A percentile compares a stretch with the other conserved stretches of the same genome.
Conservation (phyloP, 2,329 filamentous ascomycete genomes). For the Microdochium nivale region DNA sequence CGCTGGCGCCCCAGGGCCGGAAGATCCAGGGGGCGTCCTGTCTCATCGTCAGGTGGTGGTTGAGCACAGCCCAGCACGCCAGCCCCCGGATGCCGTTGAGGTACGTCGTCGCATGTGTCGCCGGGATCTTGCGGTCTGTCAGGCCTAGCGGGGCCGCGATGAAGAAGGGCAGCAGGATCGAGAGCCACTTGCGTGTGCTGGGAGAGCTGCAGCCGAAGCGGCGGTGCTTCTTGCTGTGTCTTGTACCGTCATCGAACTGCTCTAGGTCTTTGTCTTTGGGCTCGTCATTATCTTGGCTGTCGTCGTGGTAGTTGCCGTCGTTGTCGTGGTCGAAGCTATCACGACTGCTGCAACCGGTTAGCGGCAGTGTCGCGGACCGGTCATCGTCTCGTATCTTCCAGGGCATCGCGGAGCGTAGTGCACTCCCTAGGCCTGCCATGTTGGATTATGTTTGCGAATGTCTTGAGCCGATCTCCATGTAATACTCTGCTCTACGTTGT, state of each 20-base stretch:
- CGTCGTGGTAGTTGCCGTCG: neutral
- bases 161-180: neutral
- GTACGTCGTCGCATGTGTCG: conserved; percentile 1
- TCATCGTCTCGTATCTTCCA: neutral
- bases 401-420: neutral
- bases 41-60: conserved; percentile 1
- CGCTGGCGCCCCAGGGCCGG: neutral
- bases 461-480: neutral
- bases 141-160: conserved; percentile 1
- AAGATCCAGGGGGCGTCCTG: neutral
- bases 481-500: too few relatives aligned
- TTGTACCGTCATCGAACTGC: neutral
- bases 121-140: conserved; percentile 1
- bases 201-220: neutral
- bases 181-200: neutral
- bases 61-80: conserved; percentile 2
- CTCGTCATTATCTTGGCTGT: neutral
- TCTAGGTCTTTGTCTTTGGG: neutral
- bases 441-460: neutral
- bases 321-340: too few relatives aligned
- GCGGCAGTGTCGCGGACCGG: neutral
- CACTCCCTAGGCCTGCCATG: neutral
- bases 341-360: neutral
- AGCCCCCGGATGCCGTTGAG: conserved; percentile 3
- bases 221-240: neutral